These are phyloP conservation scores for Candida lessepsii DNA, from an alignment of 805 yeast genomes.

Conservation along the genomic window DNA sequence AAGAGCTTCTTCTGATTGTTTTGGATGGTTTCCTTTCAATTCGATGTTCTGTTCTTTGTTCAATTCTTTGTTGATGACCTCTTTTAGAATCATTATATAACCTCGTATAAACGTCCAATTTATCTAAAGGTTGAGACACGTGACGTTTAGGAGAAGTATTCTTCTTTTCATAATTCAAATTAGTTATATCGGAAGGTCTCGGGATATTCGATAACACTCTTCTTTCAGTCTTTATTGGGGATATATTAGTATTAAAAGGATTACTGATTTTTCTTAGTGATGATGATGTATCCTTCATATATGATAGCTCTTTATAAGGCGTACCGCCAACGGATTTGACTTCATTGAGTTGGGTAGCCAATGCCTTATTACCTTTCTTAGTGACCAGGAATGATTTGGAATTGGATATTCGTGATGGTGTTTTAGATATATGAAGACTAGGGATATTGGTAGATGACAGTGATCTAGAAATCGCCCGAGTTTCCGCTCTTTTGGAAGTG, in stretches of 20 bases:
- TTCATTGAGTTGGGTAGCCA: slow-evolving; percentile 7
- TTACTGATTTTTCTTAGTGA: slow-evolving; percentile 26
- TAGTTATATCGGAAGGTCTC: slow-evolving; percentile 23
- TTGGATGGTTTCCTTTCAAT: too few species aligned
- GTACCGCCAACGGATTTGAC: slow-evolving; percentile 10
- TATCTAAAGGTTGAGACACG: slow-evolving; percentile 7
- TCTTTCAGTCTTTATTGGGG: slow-evolving; percentile 1
- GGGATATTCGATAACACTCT: slow-evolving; percentile 4
- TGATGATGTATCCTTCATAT: slow-evolving; percentile 42
- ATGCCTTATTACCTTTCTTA: slow-evolving; percentile 1
- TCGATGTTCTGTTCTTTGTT: too few species aligned
- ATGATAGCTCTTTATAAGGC: slow-evolving; percentile 24
- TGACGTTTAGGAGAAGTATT: slow-evolving; percentile 8
- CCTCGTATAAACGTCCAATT: slow-evolving; percentile 16
- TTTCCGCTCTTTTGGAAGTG: slow-evolving; percentile 17
- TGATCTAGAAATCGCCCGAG: slow-evolving; percentile 12
- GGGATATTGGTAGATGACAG: slow-evolving; percentile 10
- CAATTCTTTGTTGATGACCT: too few species aligned
- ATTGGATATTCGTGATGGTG: slow-evolving; percentile 10
- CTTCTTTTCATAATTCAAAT: slow-evolving; percentile 13
- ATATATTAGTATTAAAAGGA: slow-evolving; percentile 14
- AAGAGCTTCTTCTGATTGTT: not conserved
- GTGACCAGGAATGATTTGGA: slow-evolving; percentile 7
- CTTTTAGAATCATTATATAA: slow-evolving; percentile 13
- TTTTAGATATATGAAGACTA: slow-evolving; percentile 10